Conservation (phyloP, 73 alveolate species). For the Blepharisma japonicum region DNA sequence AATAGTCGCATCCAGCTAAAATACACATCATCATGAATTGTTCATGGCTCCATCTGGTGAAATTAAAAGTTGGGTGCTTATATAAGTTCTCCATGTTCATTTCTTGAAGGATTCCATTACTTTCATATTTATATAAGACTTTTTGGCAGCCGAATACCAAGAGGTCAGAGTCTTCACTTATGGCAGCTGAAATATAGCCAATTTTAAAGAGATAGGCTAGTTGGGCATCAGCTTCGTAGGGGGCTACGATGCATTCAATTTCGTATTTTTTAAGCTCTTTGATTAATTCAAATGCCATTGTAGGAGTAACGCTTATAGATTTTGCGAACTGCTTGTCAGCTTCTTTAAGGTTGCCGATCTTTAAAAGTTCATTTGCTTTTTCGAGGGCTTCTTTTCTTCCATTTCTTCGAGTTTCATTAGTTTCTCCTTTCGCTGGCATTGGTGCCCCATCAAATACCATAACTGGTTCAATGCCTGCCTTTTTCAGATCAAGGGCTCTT, state of each 20-base stretch:
- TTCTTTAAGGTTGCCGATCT: slow-evolving; percentile 39
- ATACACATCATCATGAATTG: slow-evolving; percentile 84
- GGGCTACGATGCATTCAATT: slow-evolving; percentile 93
- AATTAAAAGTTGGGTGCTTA: slow-evolving; percentile 56
- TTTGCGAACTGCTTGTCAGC: slow-evolving; percentile 67
- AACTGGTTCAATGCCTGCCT: slow-evolving; percentile 73
- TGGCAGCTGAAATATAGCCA: slow-evolving; percentile 79
- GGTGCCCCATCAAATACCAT: slow-evolving; percentile 98
- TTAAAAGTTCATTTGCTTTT: slow-evolving; percentile 47
- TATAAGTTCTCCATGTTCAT: slow-evolving; percentile 56
- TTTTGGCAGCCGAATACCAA: slow-evolving; percentile 88
- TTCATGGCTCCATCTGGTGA: slow-evolving; percentile 71
- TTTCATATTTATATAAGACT: slow-evolving; percentile 78
- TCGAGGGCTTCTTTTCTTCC: slow-evolving; percentile 57
- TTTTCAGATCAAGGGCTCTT: slow-evolving; percentile 68
- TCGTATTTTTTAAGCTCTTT: slow-evolving; percentile 44
- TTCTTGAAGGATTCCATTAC: slow-evolving; percentile 58
- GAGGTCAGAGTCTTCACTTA: slow-evolving; percentile 98
- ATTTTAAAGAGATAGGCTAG: slow-evolving; percentile 81
- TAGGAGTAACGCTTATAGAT: slow-evolving; percentile 87
- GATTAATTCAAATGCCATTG: slow-evolving; percentile 78
- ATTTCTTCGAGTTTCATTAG: slow-evolving; percentile 70
- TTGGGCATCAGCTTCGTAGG: slow-evolving; percentile 99
- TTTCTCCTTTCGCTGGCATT: slow-evolving; percentile 82
- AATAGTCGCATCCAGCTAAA: slow-evolving; percentile 97